Conservation (phyloP, 306 rosid genomes). For the Lathyrus tuberosus region DNA sequence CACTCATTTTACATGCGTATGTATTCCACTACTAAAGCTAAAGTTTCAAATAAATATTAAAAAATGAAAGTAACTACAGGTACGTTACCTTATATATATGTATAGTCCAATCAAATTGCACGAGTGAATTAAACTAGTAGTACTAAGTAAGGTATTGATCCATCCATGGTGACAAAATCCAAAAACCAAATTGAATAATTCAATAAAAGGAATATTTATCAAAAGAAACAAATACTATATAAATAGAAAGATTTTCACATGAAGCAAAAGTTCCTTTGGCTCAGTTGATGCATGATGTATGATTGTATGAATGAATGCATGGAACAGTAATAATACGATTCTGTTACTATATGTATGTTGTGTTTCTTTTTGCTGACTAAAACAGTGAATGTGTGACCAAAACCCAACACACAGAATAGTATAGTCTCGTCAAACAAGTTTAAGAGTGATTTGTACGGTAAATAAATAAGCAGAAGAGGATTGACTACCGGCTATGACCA, state of each 20-base stretch:
- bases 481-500: constrained; percentile 61
- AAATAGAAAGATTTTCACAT: constrained; percentile 8
- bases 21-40: constrained; percentile 10
- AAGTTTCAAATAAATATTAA: background rate
- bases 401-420: background rate
- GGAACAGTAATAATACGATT: background rate
- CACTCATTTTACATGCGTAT: constrained; percentile 35
- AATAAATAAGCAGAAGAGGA: no score
- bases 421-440: constrained; percentile 2
- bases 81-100: constrained; percentile 28
- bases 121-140: constrained; percentile 37
- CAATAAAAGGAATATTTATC: constrained; percentile 26
- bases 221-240: background rate
- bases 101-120: constrained; percentile 47
- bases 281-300: constrained; percentile 14
- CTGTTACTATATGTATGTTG: background rate
- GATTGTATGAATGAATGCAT: constrained; percentile 6
- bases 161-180: background rate
- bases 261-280: constrained; percentile 27
- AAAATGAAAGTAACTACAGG: constrained; percentile 6
- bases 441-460: constrained; percentile 41
- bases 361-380: background rate
- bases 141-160: constrained; percentile 15
- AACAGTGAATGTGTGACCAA: constrained; percentile 35
- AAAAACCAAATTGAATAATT: constrained; percentile 41